These are phyloP conservation scores for Euptelea pleiosperma DNA, from an alignment of 164 flowering plant genomes.

Conservation along the genomic window DNA sequence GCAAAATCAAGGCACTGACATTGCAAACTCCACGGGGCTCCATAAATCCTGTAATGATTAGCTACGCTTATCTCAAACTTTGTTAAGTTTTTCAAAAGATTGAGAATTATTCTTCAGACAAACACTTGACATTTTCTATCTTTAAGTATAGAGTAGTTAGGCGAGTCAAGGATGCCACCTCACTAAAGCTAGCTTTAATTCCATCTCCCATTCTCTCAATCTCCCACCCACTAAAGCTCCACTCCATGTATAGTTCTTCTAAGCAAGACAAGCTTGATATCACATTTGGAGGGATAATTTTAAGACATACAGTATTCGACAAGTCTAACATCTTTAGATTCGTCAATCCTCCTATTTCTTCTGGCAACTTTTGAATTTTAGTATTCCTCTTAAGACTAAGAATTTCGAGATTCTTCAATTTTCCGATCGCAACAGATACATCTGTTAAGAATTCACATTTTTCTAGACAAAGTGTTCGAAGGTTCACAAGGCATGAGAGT, in stretches of 20 bases:
- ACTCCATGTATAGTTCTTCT: too few species aligned
- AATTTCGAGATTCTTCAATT: conserved; percentile 8
- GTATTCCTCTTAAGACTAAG: conserved; percentile 3
- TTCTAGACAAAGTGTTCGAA: too few species aligned
- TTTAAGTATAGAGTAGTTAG: conserved; percentile 3
- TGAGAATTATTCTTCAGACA: not conserved
- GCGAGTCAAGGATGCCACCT: not conserved
- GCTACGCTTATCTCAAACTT: not conserved
- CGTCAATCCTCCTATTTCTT: too few species aligned
- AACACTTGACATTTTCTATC: not conserved
- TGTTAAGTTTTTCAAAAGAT: not conserved
- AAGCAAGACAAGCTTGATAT: too few species aligned
- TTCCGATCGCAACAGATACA: not conserved
- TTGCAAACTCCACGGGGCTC: not conserved
- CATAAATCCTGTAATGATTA: not conserved
- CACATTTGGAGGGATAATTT: not conserved
- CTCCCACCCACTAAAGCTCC: too few species aligned
- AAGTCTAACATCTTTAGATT: too few species aligned
- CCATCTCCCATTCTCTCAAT: not conserved
- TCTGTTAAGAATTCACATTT: not conserved
- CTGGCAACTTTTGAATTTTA: not conserved
- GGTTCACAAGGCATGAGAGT: too few species aligned
- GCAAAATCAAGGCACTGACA: too few species aligned
- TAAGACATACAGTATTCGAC: conserved; percentile 4
- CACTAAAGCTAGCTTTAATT: too few species aligned